Conservation (phyloP, 2,329 filamentous ascomycete species). For the Lecanicillium sp. region DNA sequence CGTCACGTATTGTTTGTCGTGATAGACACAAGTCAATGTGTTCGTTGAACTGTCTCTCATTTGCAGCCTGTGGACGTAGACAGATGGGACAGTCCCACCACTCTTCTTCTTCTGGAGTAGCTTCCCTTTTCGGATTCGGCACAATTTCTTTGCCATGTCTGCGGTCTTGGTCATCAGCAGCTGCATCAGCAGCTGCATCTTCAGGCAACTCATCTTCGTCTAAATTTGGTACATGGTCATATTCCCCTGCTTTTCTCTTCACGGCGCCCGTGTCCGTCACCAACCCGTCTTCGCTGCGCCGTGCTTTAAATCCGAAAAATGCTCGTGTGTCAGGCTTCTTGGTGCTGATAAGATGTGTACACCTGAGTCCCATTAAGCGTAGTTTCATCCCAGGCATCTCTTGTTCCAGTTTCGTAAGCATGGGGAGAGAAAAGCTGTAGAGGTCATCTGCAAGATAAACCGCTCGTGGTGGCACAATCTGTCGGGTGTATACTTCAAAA, state of each 20-base stretch:
- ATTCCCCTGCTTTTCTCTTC: constrained; percentile 1
- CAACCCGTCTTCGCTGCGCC: constrained; percentile 11
- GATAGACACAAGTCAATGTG: constrained; percentile 93
- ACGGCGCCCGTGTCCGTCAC: neutral
- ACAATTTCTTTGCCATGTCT: constrained; percentile 43
- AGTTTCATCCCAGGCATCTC: constrained; percentile 74
- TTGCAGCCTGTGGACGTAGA: constrained; percentile 60
- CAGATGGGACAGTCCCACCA: constrained; percentile 89
- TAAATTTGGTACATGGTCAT: constrained; percentile 6
- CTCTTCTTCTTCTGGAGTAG: constrained; percentile 30
- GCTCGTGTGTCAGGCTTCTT: constrained; percentile 69
- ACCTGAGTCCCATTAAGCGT: constrained; percentile 79
- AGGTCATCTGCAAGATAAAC: constrained; percentile 70
- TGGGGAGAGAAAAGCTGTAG: constrained; percentile 72
- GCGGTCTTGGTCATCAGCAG: constrained; percentile 29
- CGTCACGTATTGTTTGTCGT: constrained; percentile 74
- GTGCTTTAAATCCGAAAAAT: constrained; percentile 64
- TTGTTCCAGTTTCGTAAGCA: constrained; percentile 75
- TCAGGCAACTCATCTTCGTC: constrained; percentile 13
- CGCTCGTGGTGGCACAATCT: constrained; percentile 65
- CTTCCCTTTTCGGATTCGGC: constrained; percentile 32
- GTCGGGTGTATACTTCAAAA: constrained; percentile 82
- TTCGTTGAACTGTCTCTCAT: constrained; percentile 75
- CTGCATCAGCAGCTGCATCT: constrained; percentile 11
- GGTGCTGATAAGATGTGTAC: constrained; percentile 78